A percentile compares a stretch with the other conserved stretches of the same genome.
phyloP scores from a whole-genome alignment of 73 alveolate genomes.

The Symbiodinium pilosum region DNA sequence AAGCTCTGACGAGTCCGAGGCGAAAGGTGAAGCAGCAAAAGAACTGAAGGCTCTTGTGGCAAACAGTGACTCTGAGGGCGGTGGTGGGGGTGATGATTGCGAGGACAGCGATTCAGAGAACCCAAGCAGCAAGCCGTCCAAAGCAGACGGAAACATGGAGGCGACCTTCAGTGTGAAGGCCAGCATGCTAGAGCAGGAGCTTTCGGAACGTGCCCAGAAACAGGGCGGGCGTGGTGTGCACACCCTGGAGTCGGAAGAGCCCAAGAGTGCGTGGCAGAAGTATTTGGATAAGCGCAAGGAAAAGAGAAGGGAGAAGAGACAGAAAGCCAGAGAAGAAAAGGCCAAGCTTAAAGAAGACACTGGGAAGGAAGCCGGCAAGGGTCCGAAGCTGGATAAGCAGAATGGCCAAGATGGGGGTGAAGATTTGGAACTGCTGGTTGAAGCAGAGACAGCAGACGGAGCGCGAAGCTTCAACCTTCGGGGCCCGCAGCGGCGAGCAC shows the following conservation, averaged over 20 bases:
- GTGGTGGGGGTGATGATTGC: neutral
- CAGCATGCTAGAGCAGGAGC: constrained; percentile 47
- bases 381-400: neutral
- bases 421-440: constrained; percentile 44
- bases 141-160: constrained; percentile 52
- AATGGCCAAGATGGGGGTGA: neutral
- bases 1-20: constrained; percentile 12
- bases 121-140: neutral
- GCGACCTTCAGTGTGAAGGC: constrained; percentile 84
- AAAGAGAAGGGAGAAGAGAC: constrained; percentile 41
- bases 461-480: constrained; percentile 71
- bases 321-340: constrained; percentile 46
- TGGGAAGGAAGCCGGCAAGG: neutral
- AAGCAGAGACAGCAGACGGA: neutral
- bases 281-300: constrained; percentile 59
- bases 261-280: constrained; percentile 88
- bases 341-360: constrained; percentile 15
- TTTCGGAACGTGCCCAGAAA: constrained; percentile 28
- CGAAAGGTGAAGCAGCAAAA: constrained; percentile 16
- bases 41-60: constrained; percentile 76
- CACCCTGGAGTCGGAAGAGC: constrained; percentile 35
- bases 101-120: neutral
- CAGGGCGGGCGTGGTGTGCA: constrained; percentile 64
- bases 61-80: constrained; percentile 42
- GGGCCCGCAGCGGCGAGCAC: constrained; percentile 67